phyloP scores from a whole-genome alignment of 164 flowering plant species.

The Chloranthus sessilifolius region DNA sequence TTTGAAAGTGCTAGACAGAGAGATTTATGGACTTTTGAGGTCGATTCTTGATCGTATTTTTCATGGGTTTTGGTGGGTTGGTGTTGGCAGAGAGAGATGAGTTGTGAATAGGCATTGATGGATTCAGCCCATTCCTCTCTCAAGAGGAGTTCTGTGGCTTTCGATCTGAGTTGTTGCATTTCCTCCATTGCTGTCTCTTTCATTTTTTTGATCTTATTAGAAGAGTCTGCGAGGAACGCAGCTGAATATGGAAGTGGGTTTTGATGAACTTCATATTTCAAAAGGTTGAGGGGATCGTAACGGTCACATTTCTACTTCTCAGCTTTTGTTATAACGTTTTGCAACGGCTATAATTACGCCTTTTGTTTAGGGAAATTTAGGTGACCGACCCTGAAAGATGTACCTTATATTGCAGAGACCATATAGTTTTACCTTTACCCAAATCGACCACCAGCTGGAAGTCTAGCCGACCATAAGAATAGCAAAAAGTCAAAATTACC shows the following conservation, averaged over 20 bases:
- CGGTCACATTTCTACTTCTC: constrained; percentile 13
- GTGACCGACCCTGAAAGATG: too few species aligned
- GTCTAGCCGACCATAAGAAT: too few species aligned
- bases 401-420: too few species aligned
- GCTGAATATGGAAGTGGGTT: too few species aligned
- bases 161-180: constrained; percentile 76
- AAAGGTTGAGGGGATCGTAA: constrained; percentile 10
- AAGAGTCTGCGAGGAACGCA: not conserved
- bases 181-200: constrained; percentile 3
- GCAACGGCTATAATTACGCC: constrained; percentile 15
- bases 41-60: constrained; percentile 19
- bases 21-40: constrained; percentile 45
- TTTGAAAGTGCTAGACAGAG: constrained; percentile 74
- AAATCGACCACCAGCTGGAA: too few species aligned
- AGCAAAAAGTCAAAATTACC: too few species aligned
- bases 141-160: constrained; percentile 78
- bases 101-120: constrained; percentile 45
- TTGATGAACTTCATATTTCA: not conserved
- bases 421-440: too few species aligned
- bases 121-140: constrained; percentile 75
- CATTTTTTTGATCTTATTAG: not conserved
- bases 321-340: not conserved
- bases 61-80: constrained; percentile 23
- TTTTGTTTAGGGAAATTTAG: too few species aligned
- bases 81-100: constrained; percentile 52